Evolutionary conservation across 371 early-diverging fungal genomes (phyloP).

Genomic region (Neoconidiobolus thromboides): DNA sequence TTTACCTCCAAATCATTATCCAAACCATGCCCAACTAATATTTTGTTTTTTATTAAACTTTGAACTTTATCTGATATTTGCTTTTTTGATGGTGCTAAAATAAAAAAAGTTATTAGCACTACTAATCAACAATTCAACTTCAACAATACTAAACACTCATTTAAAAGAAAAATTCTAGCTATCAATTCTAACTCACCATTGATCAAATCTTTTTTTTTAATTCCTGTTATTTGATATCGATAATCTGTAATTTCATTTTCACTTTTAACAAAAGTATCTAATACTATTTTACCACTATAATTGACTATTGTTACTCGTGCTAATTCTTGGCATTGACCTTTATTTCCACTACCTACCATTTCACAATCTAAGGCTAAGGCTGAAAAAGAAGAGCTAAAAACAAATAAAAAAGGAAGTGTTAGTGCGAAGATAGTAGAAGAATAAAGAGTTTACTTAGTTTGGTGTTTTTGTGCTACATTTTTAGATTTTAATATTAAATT

Average conservation of each 20-base stretch:
- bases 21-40: slow-evolving; percentile 83
- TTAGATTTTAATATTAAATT: too few species aligned
- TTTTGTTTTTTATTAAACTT: slow-evolving; percentile 54
- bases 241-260: slow-evolving; percentile 75
- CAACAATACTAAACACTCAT: too few species aligned
- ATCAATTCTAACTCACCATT: slow-evolving; percentile 16
- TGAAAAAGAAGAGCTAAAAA: too few species aligned
- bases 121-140: not conserved
- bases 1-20: slow-evolving; percentile 54
- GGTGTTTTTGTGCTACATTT: too few species aligned
- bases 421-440: too few species aligned
- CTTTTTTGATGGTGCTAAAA: slow-evolving; percentile 28
- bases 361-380: slow-evolving; percentile 88
- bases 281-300: slow-evolving; percentile 64
- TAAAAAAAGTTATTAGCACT: not conserved
- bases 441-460: too few species aligned
- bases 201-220: slow-evolving; percentile 53
- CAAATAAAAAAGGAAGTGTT: too few species aligned
- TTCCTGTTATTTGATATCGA: slow-evolving; percentile 82
- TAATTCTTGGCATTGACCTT: slow-evolving; percentile 55
- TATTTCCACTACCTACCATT: slow-evolving; percentile 92
- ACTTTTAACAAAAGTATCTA: slow-evolving; percentile 75
- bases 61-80: slow-evolving; percentile 59
- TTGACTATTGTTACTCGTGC: slow-evolving; percentile 89
- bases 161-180: not conserved